phyloP scores from a whole-genome alignment of 192 early-diverging fungal genomes.

The Backusella australiensis region DNA sequence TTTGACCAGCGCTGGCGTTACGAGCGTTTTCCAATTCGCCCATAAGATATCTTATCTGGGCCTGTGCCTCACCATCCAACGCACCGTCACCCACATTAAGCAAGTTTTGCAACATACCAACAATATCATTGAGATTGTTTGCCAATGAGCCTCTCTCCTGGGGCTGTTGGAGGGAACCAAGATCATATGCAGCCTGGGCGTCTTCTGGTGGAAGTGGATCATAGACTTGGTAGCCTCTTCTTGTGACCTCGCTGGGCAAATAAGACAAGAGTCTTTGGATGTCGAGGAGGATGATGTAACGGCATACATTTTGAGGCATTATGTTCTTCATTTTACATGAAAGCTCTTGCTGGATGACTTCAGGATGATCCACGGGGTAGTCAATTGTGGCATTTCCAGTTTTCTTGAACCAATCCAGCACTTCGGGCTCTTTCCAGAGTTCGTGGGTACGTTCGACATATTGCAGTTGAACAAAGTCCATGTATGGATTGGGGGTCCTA shows the following conservation, averaged over 20 bases:
- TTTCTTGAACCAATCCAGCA: constrained; percentile 47
- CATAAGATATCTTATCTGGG: neutral
- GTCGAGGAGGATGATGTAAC: constrained; percentile 46
- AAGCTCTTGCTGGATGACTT: neutral
- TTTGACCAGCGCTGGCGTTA: constrained; percentile 2
- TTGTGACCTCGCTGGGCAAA: constrained; percentile 49
- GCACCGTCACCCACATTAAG: constrained; percentile 7
- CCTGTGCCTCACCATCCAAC: neutral
- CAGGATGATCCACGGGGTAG: neutral
- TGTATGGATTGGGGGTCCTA: constrained; percentile 33
- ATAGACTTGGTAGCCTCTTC: constrained; percentile 50
- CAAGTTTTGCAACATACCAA: constrained; percentile 25
- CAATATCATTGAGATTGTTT: constrained; percentile 22
- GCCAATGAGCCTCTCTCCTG: constrained; percentile 26
- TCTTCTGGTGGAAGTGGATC: constrained; percentile 67
- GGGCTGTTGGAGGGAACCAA: constrained; percentile 16
- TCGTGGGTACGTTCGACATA: constrained; percentile 74
- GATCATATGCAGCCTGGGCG: constrained; percentile 38
- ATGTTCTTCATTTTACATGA: constrained; percentile 22
- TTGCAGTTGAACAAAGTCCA: constrained; percentile 65
- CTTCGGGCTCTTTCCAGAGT: constrained; percentile 85
- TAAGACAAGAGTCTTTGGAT: constrained; percentile 44
- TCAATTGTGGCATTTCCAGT: neutral
- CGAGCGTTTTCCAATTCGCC: constrained; percentile 20
- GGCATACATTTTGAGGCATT: constrained; percentile 24